Base-by-base conservation (phyloP, 345 rosid species). In the Brassica carinata region DNA sequence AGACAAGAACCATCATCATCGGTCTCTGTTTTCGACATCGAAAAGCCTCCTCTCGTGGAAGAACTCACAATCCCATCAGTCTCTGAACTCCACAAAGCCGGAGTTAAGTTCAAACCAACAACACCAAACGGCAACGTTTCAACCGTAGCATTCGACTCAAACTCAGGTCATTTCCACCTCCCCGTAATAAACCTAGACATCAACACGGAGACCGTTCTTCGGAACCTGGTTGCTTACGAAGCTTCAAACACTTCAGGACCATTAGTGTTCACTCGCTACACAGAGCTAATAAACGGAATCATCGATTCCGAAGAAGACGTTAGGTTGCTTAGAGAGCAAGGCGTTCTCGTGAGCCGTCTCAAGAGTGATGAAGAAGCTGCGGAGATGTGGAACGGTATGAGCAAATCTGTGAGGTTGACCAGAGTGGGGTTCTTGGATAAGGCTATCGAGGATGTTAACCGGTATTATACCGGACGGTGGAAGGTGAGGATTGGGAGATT, bases 361-460 rank as follows among this genome's bases (percentile, higher is more conserved):
- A 94, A 89, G 84, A 90, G 89, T 26, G 96, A 94, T 26, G 31
- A 64, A 48, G 97, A 92, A 77, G 97, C 79, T 29, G 94, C 97
- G 0, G 80, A 85, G 11, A 43, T 95, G 74, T 90, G 96, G 92
- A 95, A 93, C 73, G 98, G 94, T 75, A 88, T 93, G 97, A 95
- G 82, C 73, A 93, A 82, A 79, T 89, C 92, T 23, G 26, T 23
- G 19, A 84, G 88, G 77, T 64, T 91, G 18, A 93, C 96, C 5
- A 91, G 84, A 85, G 97, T 89, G 10, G 81, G 83, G 0, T 83
- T 85, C 69, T 74, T 90, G 34, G 97, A 92, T 74, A 84, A 87
- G 76, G 89, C 85, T 73, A 93, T 91, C 61, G 94, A 87, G 57
- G 98, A 93, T 69, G 93, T 93, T 30, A 93, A 91, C 77, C 83